Evolutionary conservation across 2,329 filamentous ascomycete genomes (phyloP), one percentile per base, ranked within the genome.

Genomic region (Ophiosphaerella korrae): DNA sequence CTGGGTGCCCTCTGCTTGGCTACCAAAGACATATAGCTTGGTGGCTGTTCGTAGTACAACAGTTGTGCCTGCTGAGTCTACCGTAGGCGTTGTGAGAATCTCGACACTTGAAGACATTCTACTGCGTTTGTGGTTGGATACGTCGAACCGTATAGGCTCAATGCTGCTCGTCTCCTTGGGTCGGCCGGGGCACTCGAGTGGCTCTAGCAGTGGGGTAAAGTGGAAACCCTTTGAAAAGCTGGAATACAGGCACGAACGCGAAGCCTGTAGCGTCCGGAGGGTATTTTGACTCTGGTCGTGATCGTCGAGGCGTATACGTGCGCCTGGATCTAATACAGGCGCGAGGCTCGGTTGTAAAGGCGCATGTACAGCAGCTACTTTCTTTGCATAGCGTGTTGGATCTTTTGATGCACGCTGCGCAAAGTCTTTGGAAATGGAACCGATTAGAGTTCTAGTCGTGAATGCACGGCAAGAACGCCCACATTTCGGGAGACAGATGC

Each of bases 1-100:
- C 77, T 97, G 94, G 0, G 88, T 88, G 13, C 93, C 94, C 74
- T 99, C 94, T 8, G 86, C 78, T 13, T 93, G 73, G 64, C 88
- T 87, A 16, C 94, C 94, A 66, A 99, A 88, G 13, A 97, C 62
- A 73, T 99, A 99, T 63, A 88, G 87, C 63, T 93, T 89, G 31
- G 23, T 50, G 13, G 60, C 40, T 67, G 92, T 92, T 69, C 93
- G 87, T 6, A 99, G 79, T 33, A 91, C 71, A 29, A 97, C 73
- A 42, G 84, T 83, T 2, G 90, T 90, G 46, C 93, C 93, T 1
- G 87, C 84, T 16, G 92, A 96, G 75, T 99, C 94, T 52, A 88
- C 88, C 60, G 93, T 94, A 12, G 93, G 93, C 52, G 88, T 89
- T 14, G 87, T 88, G 55, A 93, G 73, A 63, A 97, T 77, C 72